Evolutionary conservation across 2,329 filamentous ascomycete species (phyloP).

Genomic region (Trichoderma gracile): DNA sequence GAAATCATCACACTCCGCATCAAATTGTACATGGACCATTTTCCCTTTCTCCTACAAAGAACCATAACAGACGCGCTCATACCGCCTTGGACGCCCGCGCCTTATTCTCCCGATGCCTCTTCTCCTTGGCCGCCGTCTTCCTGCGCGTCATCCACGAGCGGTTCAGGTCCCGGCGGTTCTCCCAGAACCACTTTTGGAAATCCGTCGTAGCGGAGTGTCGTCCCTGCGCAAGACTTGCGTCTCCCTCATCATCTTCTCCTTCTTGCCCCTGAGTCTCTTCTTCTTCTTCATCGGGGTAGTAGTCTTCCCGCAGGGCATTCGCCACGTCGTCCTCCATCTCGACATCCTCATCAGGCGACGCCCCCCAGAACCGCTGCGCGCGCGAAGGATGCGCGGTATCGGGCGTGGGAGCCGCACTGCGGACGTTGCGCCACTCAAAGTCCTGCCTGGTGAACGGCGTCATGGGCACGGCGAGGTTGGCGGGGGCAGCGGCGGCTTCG

Average conservation of each 20-base stretch:
- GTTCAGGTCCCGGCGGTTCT: conserved; percentile 65
- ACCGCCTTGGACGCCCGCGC: conserved; percentile 49
- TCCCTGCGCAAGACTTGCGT: conserved; percentile 28
- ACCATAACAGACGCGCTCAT: conserved; percentile 28
- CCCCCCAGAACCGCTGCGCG: conserved; percentile 59
- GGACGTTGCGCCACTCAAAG: conserved; percentile 69
- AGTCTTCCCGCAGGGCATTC: conserved; percentile 38
- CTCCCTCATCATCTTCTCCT: conserved; percentile 33
- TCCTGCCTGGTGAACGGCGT: conserved; percentile 84
- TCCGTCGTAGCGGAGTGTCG: conserved; percentile 45
- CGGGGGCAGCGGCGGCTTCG: conserved; percentile 21
- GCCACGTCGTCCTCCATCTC: conserved; percentile 48
- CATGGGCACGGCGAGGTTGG: conserved; percentile 57
- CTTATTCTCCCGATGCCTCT: conserved; percentile 65
- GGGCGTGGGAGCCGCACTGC: conserved; percentile 90
- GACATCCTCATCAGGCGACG: conserved; percentile 33
- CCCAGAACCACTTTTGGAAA: conserved; percentile 69
- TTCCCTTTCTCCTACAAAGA: no score
- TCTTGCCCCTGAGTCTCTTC: conserved; percentile 29
- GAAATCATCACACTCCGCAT: background rate
- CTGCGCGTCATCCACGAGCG: conserved; percentile 65
- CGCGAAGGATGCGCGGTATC: conserved; percentile 80
- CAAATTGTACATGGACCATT: no score
- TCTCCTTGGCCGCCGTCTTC: conserved; percentile 65
- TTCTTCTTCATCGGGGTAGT: conserved; percentile 30